Evolutionary conservation across 83 land plant genomes (phyloP).

Genomic region (Thuja plicata): DNA sequence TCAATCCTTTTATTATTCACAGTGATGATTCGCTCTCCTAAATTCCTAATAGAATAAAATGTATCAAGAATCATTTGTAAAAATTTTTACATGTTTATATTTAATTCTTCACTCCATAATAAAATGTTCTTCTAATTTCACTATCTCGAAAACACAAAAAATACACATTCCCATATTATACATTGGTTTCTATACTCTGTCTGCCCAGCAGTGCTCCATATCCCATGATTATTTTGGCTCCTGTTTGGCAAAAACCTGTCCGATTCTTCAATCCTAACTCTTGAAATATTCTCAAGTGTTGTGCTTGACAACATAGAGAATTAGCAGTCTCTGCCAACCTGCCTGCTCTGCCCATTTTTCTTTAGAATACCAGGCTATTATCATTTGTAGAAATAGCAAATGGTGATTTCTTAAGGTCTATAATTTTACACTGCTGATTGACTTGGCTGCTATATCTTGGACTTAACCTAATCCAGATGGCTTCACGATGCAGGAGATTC

Average conservation of each 20-base stretch:
- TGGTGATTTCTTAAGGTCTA: background rate
- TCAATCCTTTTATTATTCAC: too few species aligned
- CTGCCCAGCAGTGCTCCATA: background rate
- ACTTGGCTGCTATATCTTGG: background rate
- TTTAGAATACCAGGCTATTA: background rate
- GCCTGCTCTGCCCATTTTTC: background rate
- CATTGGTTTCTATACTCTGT: background rate
- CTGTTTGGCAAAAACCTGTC: background rate
- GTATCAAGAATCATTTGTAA: too few species aligned
- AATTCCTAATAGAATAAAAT: too few species aligned
- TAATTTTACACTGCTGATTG: background rate
- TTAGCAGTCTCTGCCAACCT: background rate
- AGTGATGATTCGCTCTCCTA: too few species aligned
- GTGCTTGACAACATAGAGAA: too few species aligned
- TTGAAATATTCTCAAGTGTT: background rate
- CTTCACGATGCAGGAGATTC: constrained; percentile 71
- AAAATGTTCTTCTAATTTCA: too few species aligned
- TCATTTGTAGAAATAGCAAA: background rate
- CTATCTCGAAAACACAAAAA: too few species aligned
- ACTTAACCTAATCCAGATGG: background rate
- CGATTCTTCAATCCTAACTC: background rate
- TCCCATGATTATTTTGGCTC: background rate
- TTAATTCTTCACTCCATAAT: too few species aligned
- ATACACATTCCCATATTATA: background rate
- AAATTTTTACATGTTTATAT: too few species aligned